Percentiles rank a stretch among this genome's conserved stretches.
phyloP scores from a whole-genome alignment of 169 alveolate species.

The Plasmodium ovale region DNA sequence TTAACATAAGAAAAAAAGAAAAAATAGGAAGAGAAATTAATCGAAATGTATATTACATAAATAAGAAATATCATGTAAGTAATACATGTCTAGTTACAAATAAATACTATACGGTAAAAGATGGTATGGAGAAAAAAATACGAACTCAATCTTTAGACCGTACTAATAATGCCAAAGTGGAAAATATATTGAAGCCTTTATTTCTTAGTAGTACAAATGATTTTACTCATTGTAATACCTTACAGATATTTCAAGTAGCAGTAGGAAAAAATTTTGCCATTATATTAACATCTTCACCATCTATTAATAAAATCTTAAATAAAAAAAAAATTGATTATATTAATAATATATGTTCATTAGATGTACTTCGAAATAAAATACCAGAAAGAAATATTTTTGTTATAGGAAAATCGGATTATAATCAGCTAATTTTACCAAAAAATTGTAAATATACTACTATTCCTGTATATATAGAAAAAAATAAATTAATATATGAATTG shows the following conservation, averaged over 20 bases:
- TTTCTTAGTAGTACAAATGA: constrained; percentile 11
- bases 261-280: constrained; percentile 53
- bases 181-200: constrained; percentile 38
- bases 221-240: neutral
- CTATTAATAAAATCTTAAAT: constrained; percentile 53
- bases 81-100: neutral
- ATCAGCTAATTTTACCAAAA: constrained; percentile 25
- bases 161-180: too few relatives aligned
- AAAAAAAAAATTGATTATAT: constrained; percentile 64
- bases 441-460: constrained; percentile 26
- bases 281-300: constrained; percentile 58
- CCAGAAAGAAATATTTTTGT: constrained; percentile 47
- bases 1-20: neutral
- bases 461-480: constrained; percentile 41
- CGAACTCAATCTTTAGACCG: too few relatives aligned
- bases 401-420: constrained; percentile 43
- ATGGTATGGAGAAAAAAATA: too few relatives aligned
- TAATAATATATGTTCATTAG: constrained; percentile 46
- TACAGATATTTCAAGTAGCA: constrained; percentile 53
- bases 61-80: neutral
- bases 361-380: constrained; percentile 33
- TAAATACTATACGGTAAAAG: neutral
- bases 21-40: neutral
- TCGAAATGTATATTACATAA: constrained; percentile 6
- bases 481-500: constrained; percentile 43